Evolutionary conservation across 768 basidiomycete species (phyloP).

Genomic region (Psilocybe subaeruginosa): DNA sequence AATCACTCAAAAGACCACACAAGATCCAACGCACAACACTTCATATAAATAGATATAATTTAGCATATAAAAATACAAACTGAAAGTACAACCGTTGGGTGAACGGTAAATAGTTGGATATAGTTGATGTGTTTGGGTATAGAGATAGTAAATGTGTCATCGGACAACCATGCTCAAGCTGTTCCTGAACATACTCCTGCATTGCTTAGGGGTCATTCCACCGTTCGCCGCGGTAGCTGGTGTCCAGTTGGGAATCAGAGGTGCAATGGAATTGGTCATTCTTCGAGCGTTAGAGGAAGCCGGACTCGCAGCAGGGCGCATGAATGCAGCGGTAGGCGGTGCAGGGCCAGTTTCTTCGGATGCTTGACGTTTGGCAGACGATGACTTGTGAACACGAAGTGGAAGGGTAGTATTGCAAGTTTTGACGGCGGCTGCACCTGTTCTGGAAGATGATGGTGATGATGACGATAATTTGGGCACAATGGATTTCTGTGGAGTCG

Average conservation of each 20-base stretch:
- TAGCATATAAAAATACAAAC: background rate
- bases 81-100: background rate
- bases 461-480: background rate
- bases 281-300: constrained; percentile 2
- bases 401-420: constrained; percentile 6
- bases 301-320: constrained; percentile 2
- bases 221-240: constrained; percentile 11
- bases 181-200: constrained; percentile 24
- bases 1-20: background rate
- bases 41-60: background rate
- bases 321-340: constrained; percentile 17
- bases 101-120: background rate
- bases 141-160: constrained; percentile 3
- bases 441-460: background rate
- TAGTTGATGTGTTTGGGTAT: background rate
- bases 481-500: background rate
- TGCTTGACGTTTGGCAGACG: constrained; percentile 6
- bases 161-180: constrained; percentile 25
- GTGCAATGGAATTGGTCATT: constrained; percentile 20
- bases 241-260: constrained; percentile 26
- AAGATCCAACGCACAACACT: background rate
- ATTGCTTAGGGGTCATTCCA: constrained; percentile 14
- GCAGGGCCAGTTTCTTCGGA: background rate
- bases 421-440: background rate
- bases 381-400: constrained; percentile 7